A percentile compares a stretch with the other conserved stretches of the same genome.
phyloP scores from a whole-genome alignment of 2,329 filamentous ascomycete species.

The Fusarium humuli region DNA sequence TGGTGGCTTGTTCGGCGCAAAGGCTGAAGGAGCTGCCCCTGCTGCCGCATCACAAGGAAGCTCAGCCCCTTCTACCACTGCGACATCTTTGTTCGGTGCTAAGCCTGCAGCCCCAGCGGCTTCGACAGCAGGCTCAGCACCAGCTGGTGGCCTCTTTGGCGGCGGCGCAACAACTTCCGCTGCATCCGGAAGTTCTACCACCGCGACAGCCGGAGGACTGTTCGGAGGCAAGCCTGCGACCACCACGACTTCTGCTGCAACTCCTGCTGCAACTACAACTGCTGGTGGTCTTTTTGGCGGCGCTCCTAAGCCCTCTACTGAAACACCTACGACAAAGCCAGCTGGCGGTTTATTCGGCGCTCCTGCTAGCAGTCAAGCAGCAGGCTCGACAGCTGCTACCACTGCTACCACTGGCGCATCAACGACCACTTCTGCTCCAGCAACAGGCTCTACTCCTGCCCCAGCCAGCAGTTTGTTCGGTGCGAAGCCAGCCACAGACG shows the following conservation, averaged over 20 bases:
- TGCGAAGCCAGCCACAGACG: constrained; percentile 50
- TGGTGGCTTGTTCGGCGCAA: constrained; percentile 41
- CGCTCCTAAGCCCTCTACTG: constrained; percentile 38
- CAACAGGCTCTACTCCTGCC: constrained; percentile 47
- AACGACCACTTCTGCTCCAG: constrained; percentile 45
- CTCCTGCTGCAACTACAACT: constrained; percentile 46
- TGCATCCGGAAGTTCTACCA: constrained; percentile 47
- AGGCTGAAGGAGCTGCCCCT: constrained; percentile 43
- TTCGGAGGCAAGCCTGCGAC: constrained; percentile 51
- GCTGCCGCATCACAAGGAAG: constrained; percentile 28
- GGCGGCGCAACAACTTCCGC: constrained; percentile 46
- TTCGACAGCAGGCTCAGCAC: constrained; percentile 49
- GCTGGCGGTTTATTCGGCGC: constrained; percentile 45
- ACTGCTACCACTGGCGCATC: constrained; percentile 41
- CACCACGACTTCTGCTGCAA: constrained; percentile 45
- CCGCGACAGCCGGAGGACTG: constrained; percentile 48
- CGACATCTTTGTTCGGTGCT: constrained; percentile 54
- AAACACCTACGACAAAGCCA: constrained; percentile 41
- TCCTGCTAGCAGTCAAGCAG: constrained; percentile 33
- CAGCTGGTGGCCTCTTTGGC: constrained; percentile 53
- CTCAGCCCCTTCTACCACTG: constrained; percentile 38
- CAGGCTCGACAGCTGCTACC: constrained; percentile 43
- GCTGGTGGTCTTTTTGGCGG: constrained; percentile 44
- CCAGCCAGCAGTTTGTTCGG: constrained; percentile 51
- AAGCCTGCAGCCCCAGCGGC: constrained; percentile 54